Base-by-base conservation (phyloP, 352 stramenopile genomes). In the Phytophthora sp. region DNA sequence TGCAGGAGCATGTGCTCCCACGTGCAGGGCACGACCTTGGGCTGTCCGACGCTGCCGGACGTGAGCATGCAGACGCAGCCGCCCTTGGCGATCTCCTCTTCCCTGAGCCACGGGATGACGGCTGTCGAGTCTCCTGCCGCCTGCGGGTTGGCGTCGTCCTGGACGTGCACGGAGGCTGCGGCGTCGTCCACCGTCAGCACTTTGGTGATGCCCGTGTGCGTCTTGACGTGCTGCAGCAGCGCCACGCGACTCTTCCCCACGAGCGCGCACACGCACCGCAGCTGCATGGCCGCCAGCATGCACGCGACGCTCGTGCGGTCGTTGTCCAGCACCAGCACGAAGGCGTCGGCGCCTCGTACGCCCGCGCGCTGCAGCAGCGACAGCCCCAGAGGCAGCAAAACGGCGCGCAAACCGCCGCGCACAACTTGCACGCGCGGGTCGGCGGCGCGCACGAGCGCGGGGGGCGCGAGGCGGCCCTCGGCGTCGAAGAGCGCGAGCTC, bases 1-100 rank as follows among this genome's bases (percentile, higher is more conserved):
- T 96, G 88, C n/a, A 88, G 60, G 23, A 79, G 59, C 85, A 95
- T 94, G 46, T 70, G 69, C 34, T 82, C 59, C 88, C 88, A 95
- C 50, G 79, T 84, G 55, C 80, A 93, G 10, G 67, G 62, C 10
- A 93, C 86, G 18, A 96, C 76, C 67, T 96, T 96, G 10, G 88
- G 81, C 23, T 74, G 55, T 10, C 81, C 86, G 11, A 92, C 80
- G 52, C 84, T 96, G 2, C 88, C 88, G 4, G 88, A 96, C 23
- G 88, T 96, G 38, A 96, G 79, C 72, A 96, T 82, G 34, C 88
- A 82, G 21, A 95, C 81, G 18, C 76, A 78, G 4, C 76, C 82
- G 6, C 61, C 72, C 6, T 57, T 62, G 2, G 23, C 17, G 12
- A 91, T 63, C 11, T 67, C 70, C 0, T 50, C 8, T 1, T 84